These are phyloP conservation scores for Coemansia sp. DNA, from an alignment of 192 early-diverging fungal species.

Conservation along the genomic window DNA sequence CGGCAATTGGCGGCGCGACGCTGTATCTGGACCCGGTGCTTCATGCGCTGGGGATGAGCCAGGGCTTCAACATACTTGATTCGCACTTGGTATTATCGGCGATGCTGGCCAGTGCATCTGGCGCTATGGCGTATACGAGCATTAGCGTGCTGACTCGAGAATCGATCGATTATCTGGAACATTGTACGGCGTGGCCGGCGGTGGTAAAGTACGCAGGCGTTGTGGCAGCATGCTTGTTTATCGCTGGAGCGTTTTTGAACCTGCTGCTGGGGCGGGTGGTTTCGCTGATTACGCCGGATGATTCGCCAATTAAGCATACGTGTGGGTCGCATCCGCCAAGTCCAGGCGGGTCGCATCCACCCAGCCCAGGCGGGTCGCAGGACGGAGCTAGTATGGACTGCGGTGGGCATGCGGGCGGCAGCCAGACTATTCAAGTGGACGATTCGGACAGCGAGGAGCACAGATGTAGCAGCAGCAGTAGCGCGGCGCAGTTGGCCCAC, in stretches of 20 bases:
- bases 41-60: conserved; percentile 30
- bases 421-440: conserved; percentile 8
- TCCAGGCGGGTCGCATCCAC: conserved; percentile 5
- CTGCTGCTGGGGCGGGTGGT: conserved; percentile 29
- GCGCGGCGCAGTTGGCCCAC: not conserved
- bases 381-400: not conserved
- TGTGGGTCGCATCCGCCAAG: conserved; percentile 48
- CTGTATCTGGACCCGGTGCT: conserved; percentile 45
- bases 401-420: conserved; percentile 7
- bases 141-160: conserved; percentile 38
- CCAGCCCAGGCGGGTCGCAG: not conserved
- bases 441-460: not conserved
- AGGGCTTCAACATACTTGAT: conserved; percentile 35
- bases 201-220: conserved; percentile 22
- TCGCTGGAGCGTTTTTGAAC: conserved; percentile 36
- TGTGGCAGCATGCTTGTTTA: conserved; percentile 26
- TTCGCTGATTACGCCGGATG: conserved; percentile 27
- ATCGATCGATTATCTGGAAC: conserved; percentile 34
- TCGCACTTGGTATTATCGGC: conserved; percentile 46
- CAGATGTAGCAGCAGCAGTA: not conserved
- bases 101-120: conserved; percentile 39
- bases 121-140: conserved; percentile 52
- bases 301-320: conserved; percentile 47
- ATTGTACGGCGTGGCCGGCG: conserved; percentile 10
- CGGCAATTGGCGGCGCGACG: conserved; percentile 39